Conservation (phyloP, 306 rosid species). For the Lathyrus tuberosus region DNA sequence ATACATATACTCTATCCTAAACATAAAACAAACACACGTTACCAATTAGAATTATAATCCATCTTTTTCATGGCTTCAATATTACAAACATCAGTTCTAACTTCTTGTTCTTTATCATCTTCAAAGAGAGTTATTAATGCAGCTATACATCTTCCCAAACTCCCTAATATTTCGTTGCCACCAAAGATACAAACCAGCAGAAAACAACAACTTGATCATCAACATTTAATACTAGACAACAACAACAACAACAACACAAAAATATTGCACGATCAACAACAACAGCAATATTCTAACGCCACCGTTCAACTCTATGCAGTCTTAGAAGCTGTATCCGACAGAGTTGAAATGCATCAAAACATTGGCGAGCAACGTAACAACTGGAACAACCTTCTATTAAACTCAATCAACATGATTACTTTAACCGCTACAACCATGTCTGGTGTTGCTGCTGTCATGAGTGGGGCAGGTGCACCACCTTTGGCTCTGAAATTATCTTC, state of each 20-base stretch:
- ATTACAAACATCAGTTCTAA: slow-evolving; percentile 38
- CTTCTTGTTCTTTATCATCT: slow-evolving; percentile 2
- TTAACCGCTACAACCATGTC: too few relatives aligned
- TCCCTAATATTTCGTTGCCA: slow-evolving; percentile 28
- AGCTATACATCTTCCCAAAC: too few relatives aligned
- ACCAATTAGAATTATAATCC: not conserved
- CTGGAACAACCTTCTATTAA: too few relatives aligned
- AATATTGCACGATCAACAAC: not conserved
- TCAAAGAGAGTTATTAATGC: slow-evolving; percentile 21
- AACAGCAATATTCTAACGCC: not conserved
- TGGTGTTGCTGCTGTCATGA: too few relatives aligned
- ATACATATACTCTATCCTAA: not conserved
- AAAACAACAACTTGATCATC: slow-evolving; percentile 15
- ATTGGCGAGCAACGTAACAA: too few relatives aligned
- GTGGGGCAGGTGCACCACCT: too few relatives aligned
- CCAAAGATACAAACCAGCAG: slow-evolving; percentile 6
- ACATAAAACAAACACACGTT: slow-evolving; percentile 3
- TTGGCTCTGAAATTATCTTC: too few relatives aligned
- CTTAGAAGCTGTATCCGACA: slow-evolving; percentile 60
- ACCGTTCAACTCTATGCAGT: slow-evolving; percentile 53
- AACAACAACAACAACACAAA: not conserved
- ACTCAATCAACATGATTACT: too few relatives aligned
- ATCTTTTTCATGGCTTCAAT: slow-evolving; percentile 47
- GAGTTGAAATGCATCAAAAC: too few relatives aligned
- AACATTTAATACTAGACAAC: slow-evolving; percentile 20